phyloP scores from a whole-genome alignment of 441 rosid species.

The Kokia cookei region DNA sequence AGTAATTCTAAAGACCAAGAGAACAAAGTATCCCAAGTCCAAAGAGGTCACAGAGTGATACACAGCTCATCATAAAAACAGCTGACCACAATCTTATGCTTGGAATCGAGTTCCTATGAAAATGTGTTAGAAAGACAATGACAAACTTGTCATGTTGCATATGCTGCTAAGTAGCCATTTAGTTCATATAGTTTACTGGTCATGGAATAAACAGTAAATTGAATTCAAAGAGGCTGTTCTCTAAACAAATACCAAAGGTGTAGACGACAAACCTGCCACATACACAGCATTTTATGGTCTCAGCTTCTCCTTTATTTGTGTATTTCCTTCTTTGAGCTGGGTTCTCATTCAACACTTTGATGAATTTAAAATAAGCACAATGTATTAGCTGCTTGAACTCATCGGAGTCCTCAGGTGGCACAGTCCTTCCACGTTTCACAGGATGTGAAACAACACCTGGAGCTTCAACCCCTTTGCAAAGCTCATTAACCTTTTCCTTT shows the following conservation, averaged over 20 bases:
- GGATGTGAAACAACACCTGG: slow-evolving; percentile 6
- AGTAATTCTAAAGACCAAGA: background rate
- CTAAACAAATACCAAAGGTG: background rate
- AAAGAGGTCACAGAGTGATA: background rate
- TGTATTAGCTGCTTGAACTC: slow-evolving; percentile 36
- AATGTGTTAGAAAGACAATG: background rate
- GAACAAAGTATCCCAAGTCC: background rate
- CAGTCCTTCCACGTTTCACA: slow-evolving; percentile 7
- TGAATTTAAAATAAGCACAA: slow-evolving; percentile 33
- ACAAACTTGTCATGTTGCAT: background rate
- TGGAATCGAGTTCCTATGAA: background rate
- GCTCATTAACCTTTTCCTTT: background rate
- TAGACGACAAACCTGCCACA: slow-evolving; percentile 43
- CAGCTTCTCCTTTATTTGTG: slow-evolving; percentile 23
- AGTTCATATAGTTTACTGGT: background rate
- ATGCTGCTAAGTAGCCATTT: background rate
- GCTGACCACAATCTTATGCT: background rate
- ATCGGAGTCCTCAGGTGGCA: slow-evolving; percentile 29
- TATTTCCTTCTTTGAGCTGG: slow-evolving; percentile 31
- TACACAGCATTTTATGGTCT: slow-evolving; percentile 33
- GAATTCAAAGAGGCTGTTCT: background rate
- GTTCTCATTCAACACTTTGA: slow-evolving; percentile 44
- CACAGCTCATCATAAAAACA: background rate
- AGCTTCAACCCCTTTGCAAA: slow-evolving; percentile 10
- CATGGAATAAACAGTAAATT: background rate